Conservation (phyloP, 1,139 yeast genomes). For the Arxiozyma heterogenica region DNA sequence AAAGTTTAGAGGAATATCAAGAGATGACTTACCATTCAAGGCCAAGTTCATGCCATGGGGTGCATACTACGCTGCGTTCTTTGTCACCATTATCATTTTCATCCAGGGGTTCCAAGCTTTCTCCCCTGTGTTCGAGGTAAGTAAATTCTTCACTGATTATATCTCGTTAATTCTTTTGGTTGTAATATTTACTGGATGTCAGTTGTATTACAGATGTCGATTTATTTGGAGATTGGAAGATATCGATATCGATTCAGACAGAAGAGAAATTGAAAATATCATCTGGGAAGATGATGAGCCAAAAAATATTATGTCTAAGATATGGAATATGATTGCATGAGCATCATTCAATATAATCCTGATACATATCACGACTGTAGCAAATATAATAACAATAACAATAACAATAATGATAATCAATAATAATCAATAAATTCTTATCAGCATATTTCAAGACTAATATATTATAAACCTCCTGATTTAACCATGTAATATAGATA, state of each 20-base stretch:
- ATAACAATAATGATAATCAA: neutral
- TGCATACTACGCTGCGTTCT: constrained; percentile 49
- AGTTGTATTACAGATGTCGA: constrained; percentile 38
- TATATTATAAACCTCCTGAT: neutral
- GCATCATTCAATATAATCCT: neutral
- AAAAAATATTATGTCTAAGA: constrained; percentile 44
- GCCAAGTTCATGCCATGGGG: constrained; percentile 55
- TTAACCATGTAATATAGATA: too few species aligned
- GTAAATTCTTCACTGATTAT: constrained; percentile 52
- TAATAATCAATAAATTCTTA: neutral
- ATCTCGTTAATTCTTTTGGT: constrained; percentile 46
- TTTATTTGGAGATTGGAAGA: constrained; percentile 41
- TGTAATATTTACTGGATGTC: constrained; percentile 44
- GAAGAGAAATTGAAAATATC: constrained; percentile 49
- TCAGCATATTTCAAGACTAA: neutral
- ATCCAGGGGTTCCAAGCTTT: constrained; percentile 57
- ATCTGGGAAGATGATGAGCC: constrained; percentile 47
- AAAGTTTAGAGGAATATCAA: constrained; percentile 47
- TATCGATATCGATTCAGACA: constrained; percentile 55
- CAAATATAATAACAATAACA: too few species aligned
- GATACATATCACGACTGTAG: too few species aligned
- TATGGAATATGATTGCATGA: constrained; percentile 38
- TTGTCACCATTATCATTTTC: constrained; percentile 44
- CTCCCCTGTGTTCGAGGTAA: constrained; percentile 39
- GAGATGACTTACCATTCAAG: constrained; percentile 61